Conservation (phyloP, 768 basidiomycete species). For the Leccinellum albellum region DNA sequence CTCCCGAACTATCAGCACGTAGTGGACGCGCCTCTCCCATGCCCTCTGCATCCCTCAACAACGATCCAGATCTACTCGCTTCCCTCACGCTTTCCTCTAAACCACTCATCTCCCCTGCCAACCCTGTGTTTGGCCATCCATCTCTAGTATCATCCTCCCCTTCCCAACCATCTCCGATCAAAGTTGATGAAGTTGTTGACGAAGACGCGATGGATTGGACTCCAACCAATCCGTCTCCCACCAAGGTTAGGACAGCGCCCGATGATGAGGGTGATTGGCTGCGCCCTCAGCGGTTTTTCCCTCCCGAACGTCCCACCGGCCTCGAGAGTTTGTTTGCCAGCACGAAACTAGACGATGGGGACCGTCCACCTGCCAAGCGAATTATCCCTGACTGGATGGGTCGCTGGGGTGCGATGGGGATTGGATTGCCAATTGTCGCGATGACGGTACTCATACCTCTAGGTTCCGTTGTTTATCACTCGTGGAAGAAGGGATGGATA, state of each 20-base stretch:
- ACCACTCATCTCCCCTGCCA: constrained; percentile 45
- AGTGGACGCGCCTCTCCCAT: constrained; percentile 27
- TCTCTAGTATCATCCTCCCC: constrained; percentile 43
- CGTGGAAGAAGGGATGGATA: constrained; percentile 22
- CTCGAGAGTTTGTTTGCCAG: constrained; percentile 66
- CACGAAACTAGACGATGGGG: constrained; percentile 52
- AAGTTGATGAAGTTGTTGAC: constrained; percentile 27
- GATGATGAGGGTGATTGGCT: constrained; percentile 49
- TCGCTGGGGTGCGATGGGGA: neutral
- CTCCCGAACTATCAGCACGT: constrained; percentile 33
- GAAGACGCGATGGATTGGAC: constrained; percentile 66
- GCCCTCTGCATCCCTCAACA: constrained; percentile 15
- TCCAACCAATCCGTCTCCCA: constrained; percentile 42
- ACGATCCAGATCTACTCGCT: constrained; percentile 59
- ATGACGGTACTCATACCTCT: constrained; percentile 18
- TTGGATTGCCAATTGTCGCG: constrained; percentile 11
- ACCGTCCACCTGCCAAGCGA: neutral
- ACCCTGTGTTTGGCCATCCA: constrained; percentile 68
- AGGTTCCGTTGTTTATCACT: constrained; percentile 17
- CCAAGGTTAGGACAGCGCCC: constrained; percentile 20
- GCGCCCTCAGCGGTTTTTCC: constrained; percentile 71
- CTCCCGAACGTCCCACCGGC: constrained; percentile 75
- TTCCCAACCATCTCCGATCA: constrained; percentile 23
- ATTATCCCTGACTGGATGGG: neutral
- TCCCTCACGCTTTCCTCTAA: constrained; percentile 62